Base-by-base conservation (phyloP, 768 basidiomycete genomes). In the Suillus tomentosus region DNA sequence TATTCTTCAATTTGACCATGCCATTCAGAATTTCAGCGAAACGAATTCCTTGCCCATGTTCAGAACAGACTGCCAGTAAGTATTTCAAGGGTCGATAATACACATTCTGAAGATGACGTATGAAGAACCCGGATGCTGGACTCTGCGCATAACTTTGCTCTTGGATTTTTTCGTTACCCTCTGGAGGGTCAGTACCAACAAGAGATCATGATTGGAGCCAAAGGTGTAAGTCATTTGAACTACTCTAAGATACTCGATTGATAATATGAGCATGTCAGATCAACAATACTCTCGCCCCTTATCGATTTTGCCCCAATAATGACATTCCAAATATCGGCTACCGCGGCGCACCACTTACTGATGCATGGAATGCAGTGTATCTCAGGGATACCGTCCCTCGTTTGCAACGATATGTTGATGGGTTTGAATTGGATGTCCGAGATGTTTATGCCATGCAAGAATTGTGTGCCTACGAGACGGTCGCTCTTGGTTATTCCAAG, bases 391-490 rank as follows among this genome's bases (percentile, higher is more conserved):
- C 94, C 0, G 77, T 76, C 24, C 73, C 78, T 62, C 81, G 94
- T 13, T 72, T 95, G 10, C 80, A 84, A 55, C 73, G 76, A 8
- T 77, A 85, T 62, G 55, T 94, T 79, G 9, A 69, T 17, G 91
- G 91, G 1, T 82, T 86, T 56, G 77, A 87, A 2, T 72, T 94
- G 14, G 80, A 78, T 1, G 78, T 85, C 34, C 84, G 87, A 64
- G 90, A 94, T 66, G 79, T 89, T 1, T 92, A 87, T 67, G 81
- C 80, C 10, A 84, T 92, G 80, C 91, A 92, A 70, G 87, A 91
- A 74, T 78, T 88, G 71, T 95, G 92, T 69, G 85, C 91, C 2
- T 93, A 91, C 67, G 92, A 94, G 89, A 93, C 95, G 6, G 94
- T 95, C 45, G 90, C 91, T 0, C 80, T 95, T 34, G 93, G 92